Evolutionary conservation across 176 grass and related monocot genomes (phyloP).

Genomic region (Saccharum spontaneum): DNA sequence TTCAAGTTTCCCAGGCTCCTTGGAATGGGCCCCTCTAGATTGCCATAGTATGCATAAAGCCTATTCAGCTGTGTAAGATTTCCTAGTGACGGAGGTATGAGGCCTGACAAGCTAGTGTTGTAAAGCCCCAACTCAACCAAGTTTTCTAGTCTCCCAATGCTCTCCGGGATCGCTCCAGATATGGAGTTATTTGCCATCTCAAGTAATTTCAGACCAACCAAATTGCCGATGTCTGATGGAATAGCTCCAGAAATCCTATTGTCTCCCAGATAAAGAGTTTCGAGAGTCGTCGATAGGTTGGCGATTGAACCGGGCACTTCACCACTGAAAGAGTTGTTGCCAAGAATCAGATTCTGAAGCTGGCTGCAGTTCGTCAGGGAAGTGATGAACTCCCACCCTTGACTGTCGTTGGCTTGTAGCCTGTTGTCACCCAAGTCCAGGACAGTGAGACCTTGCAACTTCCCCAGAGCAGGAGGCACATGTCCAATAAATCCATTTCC

Average conservation of each 20-base stretch:
- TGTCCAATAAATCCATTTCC: constrained; percentile 10
- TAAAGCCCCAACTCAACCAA: background rate
- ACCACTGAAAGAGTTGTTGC: background rate
- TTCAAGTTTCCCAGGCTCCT: background rate
- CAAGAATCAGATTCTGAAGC: background rate
- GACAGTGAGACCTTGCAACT: background rate
- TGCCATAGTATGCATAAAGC: background rate
- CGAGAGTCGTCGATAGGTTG: background rate
- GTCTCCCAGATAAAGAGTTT: background rate
- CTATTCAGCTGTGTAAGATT: background rate
- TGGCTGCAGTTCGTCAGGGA: constrained; percentile 18
- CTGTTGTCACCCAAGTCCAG: background rate
- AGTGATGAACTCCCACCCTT: constrained; percentile 37
- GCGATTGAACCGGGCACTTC: background rate
- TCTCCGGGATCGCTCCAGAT: constrained; percentile 9
- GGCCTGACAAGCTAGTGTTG: background rate
- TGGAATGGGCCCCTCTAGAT: constrained; percentile 29
- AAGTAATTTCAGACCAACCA: background rate
- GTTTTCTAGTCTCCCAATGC: constrained; percentile 23
- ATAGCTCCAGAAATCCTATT: constrained; percentile 12
- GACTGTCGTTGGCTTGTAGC: background rate
- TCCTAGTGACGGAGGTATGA: constrained; percentile 7
- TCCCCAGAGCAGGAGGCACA: constrained; percentile 3
- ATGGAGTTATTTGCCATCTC: background rate
- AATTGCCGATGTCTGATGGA: background rate